A percentile compares a stretch with the other conserved stretches of the same genome.
Conservation (phyloP, 1,284 basidiomycete genomes). For the Moesziomyces globuligerus region DNA sequence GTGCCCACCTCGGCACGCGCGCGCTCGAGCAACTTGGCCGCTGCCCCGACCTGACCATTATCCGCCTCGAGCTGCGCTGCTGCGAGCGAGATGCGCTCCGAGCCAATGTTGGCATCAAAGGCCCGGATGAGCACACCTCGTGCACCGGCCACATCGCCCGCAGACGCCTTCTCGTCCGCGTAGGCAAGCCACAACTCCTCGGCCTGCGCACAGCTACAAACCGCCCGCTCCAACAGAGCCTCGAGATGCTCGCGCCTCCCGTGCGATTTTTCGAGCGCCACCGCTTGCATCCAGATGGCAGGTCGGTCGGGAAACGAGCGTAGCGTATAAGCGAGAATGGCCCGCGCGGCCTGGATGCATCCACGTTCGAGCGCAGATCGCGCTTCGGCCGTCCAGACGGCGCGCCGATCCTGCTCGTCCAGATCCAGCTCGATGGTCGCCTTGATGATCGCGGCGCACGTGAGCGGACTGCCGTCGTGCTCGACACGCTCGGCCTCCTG, state of each 20-base stretch:
- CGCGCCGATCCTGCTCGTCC: slow-evolving; percentile 89
- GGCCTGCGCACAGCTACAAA: slow-evolving; percentile 88
- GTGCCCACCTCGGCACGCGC: slow-evolving; percentile 90
- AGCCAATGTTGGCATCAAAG: slow-evolving; percentile 94
- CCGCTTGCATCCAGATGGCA: slow-evolving; percentile 86
- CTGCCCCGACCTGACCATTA: slow-evolving; percentile 86
- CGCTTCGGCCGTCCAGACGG: slow-evolving; percentile 92
- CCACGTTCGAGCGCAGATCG: slow-evolving; percentile 80
- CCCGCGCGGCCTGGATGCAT: slow-evolving; percentile 82
- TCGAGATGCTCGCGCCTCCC: slow-evolving; percentile 85
- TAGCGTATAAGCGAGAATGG: slow-evolving; percentile 87
- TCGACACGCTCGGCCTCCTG: slow-evolving; percentile 94
- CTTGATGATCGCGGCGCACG: slow-evolving; percentile 93
- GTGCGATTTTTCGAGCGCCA: slow-evolving; percentile 88
- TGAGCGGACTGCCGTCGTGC: slow-evolving; percentile 81
- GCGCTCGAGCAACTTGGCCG: slow-evolving; percentile 83
- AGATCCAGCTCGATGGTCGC: slow-evolving; percentile 93
- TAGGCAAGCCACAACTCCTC: slow-evolving; percentile 97
- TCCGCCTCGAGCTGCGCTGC: slow-evolving; percentile 96
- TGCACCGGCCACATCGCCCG: slow-evolving; percentile 81
- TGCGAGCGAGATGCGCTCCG: slow-evolving; percentile 95
- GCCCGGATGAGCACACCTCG: slow-evolving; percentile 86
- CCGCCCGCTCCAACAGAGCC: slow-evolving; percentile 81
- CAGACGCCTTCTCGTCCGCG: slow-evolving; percentile 92
- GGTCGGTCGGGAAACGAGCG: slow-evolving; percentile 88